A percentile compares a stretch with the other conserved stretches of the same genome.
Conservation (phyloP, 257 asterid genomes). For the Fraxinus cuspidata region DNA sequence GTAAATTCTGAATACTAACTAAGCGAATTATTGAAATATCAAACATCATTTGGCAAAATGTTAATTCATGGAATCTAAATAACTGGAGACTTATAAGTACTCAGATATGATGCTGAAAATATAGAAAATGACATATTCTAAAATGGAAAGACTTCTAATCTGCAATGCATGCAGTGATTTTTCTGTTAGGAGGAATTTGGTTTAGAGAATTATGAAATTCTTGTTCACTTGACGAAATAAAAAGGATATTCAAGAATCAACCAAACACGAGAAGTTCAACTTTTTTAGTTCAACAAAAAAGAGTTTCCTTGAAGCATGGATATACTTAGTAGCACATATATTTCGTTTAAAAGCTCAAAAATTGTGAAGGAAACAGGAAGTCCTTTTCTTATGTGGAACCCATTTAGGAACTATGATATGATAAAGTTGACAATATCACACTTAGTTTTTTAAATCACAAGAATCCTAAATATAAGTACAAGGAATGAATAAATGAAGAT, state of each 20-base stretch:
- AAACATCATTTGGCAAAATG: not conserved
- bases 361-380: not conserved
- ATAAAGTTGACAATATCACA: not conserved
- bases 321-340: not conserved
- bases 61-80: not conserved
- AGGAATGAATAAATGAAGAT: not conserved
- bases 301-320: not conserved
- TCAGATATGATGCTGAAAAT: not conserved
- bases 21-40: not conserved
- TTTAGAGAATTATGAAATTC: slow-evolving; percentile 1
- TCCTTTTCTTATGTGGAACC: not conserved
- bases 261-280: not conserved
- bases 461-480: not conserved
- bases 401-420: not conserved
- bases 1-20: not conserved
- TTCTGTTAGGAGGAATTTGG: not conserved
- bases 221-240: not conserved
- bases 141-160: not conserved
- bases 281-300: not conserved
- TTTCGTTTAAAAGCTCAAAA: not conserved
- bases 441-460: not conserved
- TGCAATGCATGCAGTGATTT: not conserved
- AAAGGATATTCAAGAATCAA: not conserved
- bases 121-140: not conserved
- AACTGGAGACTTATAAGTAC: not conserved